phyloP scores from a whole-genome alignment of 129 eudicot genomes.

The Centella asiatica region DNA sequence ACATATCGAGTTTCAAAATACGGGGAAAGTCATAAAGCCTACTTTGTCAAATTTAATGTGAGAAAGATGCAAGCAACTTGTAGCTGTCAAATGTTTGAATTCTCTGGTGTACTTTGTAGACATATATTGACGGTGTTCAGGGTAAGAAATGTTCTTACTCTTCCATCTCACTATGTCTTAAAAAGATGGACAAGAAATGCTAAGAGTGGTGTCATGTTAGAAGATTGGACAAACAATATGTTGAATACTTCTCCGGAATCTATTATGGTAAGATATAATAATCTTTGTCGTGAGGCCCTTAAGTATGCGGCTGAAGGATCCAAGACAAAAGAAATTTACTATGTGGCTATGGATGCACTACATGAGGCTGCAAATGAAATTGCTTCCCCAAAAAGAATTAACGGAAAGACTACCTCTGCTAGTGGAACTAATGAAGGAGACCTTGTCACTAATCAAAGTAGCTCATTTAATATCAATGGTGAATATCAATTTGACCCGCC shows the following conservation, averaged over 20 bases:
- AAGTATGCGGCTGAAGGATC: conserved; percentile 50
- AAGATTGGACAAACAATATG: conserved; percentile 21
- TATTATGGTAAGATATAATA: conserved; percentile 38
- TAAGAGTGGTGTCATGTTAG: conserved; percentile 13
- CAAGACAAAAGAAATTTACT: conserved; percentile 36
- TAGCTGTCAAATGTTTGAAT: conserved; percentile 57
- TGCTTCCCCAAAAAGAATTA: conserved; percentile 18
- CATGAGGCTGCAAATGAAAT: conserved; percentile 42
- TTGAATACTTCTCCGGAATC: conserved; percentile 23
- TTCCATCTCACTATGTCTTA: conserved; percentile 37
- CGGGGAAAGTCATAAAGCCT: conserved; percentile 34
- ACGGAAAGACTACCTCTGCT: not conserved
- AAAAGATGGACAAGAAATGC: conserved; percentile 49
- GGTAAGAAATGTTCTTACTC: conserved; percentile 47
- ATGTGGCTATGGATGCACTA: conserved; percentile 31
- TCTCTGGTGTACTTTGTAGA: conserved; percentile 39
- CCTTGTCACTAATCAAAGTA: not conserved
- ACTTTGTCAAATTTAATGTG: conserved; percentile 25
- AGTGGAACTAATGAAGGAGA: conserved; percentile 10
- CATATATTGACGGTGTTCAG: conserved; percentile 50
- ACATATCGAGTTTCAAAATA: conserved; percentile 43
- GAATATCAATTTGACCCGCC: not conserved
- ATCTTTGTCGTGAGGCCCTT: conserved; percentile 45
- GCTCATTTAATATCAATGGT: not conserved
- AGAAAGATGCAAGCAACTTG: conserved; percentile 38